A percentile compares a stretch with the other conserved stretches of the same genome.
Evolutionary conservation across 768 basidiomycete genomes (phyloP).

Genomic region (Rhodosporidiobolus sp.): DNA sequence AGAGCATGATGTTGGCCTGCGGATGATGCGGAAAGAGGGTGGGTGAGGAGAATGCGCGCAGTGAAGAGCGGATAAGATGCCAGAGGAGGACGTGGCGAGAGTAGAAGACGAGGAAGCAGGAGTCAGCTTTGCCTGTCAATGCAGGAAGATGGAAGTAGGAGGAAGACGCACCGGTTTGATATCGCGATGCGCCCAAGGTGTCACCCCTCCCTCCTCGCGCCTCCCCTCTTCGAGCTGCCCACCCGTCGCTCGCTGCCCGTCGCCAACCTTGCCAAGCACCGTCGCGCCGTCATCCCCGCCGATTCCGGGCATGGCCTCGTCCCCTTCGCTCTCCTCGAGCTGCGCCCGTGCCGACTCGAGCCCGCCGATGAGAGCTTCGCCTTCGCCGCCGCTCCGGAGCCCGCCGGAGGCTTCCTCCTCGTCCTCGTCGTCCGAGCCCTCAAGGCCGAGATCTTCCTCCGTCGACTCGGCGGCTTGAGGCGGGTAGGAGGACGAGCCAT

Average conservation of each 20-base stretch:
- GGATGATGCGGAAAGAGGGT: background rate
- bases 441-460: background rate
- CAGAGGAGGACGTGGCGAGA: background rate
- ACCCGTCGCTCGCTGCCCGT: constrained; percentile 7
- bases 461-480: background rate
- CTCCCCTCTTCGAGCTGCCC: background rate
- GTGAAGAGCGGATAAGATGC: background rate
- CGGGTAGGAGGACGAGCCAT: constrained; percentile 47
- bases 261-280: constrained; percentile 3
- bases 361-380: constrained; percentile 31
- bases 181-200: constrained; percentile 94
- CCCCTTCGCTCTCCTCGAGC: constrained; percentile 8
- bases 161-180: constrained; percentile 78
- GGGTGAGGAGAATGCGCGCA: background rate
- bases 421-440: constrained; percentile 12
- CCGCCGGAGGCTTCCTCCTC: constrained; percentile 57
- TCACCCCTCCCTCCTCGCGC: constrained; percentile 8
- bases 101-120: too few species aligned
- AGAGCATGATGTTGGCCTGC: constrained; percentile 87
- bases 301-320: background rate
- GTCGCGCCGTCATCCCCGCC: constrained; percentile 52
- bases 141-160: background rate
- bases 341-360: constrained; percentile 43
- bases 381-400: constrained; percentile 75
- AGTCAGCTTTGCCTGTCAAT: background rate